Conservation (phyloP, 1,139 yeast species). For the Arxiozyma heterogenica region DNA sequence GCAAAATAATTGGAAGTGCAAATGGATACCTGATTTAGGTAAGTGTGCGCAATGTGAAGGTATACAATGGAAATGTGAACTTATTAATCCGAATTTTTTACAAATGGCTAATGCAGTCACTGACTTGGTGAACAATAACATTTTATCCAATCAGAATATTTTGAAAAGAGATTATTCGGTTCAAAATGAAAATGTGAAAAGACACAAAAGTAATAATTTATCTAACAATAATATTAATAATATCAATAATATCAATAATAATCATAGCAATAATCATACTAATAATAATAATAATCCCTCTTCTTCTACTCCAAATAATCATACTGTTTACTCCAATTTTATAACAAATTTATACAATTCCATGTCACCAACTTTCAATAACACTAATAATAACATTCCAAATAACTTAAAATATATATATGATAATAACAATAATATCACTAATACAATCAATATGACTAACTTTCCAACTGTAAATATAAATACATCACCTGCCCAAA, state of each 20-base stretch:
- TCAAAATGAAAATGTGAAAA: background rate
- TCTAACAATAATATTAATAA: slow-evolving; percentile 7
- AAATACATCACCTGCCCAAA: slow-evolving; percentile 12
- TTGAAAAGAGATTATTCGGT: background rate
- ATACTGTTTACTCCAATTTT: slow-evolving; percentile 15
- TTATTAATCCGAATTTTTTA: slow-evolving; percentile 11
- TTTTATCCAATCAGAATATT: background rate
- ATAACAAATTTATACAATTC: slow-evolving; percentile 14
- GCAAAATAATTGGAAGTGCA: slow-evolving; percentile 56
- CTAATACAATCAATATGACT: background rate
- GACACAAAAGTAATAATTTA: slow-evolving; percentile 12
- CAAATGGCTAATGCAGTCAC: background rate
- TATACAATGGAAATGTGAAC: slow-evolving; percentile 58
- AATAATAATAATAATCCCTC: slow-evolving; percentile 5
- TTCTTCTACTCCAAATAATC: background rate
- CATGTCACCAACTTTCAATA: slow-evolving; percentile 2
- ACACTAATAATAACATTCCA: background rate
- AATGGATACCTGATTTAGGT: slow-evolving; percentile 46
- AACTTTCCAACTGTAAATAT: background rate
- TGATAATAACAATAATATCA: background rate
- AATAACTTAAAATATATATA: background rate
- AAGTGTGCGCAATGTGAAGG: slow-evolving; percentile 64
- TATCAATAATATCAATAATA: no score
- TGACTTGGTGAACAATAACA: background rate
- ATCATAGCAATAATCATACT: background rate